Conservation (phyloP, 148 eudicot genomes). For the Rhododendron ovatum region DNA sequence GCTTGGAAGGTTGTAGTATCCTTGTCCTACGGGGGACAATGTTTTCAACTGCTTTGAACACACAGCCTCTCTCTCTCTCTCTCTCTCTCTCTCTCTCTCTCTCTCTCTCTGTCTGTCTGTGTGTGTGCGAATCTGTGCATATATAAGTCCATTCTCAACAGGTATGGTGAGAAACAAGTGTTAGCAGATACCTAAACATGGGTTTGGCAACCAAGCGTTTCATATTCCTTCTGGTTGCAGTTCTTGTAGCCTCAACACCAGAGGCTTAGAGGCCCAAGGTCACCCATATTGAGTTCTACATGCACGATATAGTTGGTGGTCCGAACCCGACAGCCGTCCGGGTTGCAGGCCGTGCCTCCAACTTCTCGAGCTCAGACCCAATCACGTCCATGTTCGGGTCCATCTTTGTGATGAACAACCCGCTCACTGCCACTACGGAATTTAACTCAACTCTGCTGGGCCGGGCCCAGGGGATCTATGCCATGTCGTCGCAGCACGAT, state of each 20-base stretch:
- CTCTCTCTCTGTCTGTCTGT: no score
- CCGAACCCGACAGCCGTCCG: not conserved
- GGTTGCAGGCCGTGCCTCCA: conserved; percentile 4
- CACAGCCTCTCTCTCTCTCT: not conserved
- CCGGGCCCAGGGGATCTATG: conserved; percentile 10
- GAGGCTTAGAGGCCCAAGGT: conserved; percentile 2
- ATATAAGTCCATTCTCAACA: not conserved
- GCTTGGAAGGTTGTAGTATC: not conserved
- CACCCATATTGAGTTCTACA: conserved; percentile 1
- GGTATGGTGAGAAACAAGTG: not conserved
- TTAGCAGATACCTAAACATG: not conserved
- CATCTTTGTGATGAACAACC: conserved; percentile 7
- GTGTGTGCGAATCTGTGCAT: no score
- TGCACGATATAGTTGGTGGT: conserved; percentile 2
- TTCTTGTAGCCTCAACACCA: not conserved
- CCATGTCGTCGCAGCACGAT: not conserved
- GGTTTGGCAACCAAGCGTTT: not conserved
- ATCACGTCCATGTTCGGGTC: conserved; percentile 4
- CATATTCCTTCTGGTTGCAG: not conserved
- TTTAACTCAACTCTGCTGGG: conserved; percentile 2
- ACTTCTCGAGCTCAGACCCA: not conserved
- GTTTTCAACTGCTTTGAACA: not conserved
- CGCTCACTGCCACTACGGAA: not conserved
- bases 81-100: no score
- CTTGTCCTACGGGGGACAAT: not conserved